Evolutionary conservation across 176 grass and related monocot species (phyloP).

Genomic region (Neostapfia colusana): DNA sequence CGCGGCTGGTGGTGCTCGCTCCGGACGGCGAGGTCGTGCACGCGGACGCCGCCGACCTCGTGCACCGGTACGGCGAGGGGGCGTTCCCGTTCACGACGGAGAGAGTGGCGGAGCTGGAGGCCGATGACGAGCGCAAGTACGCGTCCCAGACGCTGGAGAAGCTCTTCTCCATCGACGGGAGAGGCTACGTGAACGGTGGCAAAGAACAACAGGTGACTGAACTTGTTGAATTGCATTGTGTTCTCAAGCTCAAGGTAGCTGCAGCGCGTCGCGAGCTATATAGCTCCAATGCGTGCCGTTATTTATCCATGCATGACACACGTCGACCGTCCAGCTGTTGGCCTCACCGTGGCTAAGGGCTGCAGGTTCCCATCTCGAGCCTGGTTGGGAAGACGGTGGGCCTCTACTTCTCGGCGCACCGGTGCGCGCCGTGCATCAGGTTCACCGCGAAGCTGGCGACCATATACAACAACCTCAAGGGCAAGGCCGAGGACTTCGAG

Average conservation of each 20-base stretch:
- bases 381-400: slow-evolving; percentile 65
- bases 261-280: not conserved
- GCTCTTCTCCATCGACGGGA: slow-evolving; percentile 51
- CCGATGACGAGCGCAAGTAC: slow-evolving; percentile 45
- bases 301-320: slow-evolving; percentile 7
- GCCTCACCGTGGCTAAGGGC: slow-evolving; percentile 45
- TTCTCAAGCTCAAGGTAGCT: not conserved
- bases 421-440: slow-evolving; percentile 52
- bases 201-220: slow-evolving; percentile 38
- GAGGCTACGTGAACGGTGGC: slow-evolving; percentile 39
- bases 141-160: slow-evolving; percentile 71
- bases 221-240: not conserved
- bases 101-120: slow-evolving; percentile 58
- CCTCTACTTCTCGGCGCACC: slow-evolving; percentile 58
- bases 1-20: slow-evolving; percentile 49
- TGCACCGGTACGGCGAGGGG: slow-evolving; percentile 42
- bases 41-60: slow-evolving; percentile 50
- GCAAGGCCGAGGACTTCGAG: slow-evolving; percentile 53
- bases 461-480: slow-evolving; percentile 45
- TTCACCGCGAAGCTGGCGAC: slow-evolving; percentile 59
- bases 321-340: slow-evolving; percentile 36
- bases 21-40: slow-evolving; percentile 30
- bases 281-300: not conserved
- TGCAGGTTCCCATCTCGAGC: slow-evolving; percentile 64
- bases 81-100: slow-evolving; percentile 65